Percentiles rank a stretch among this genome's conserved stretches.
Conservation (phyloP, 2,329 filamentous ascomycete species). For the Aspergillus versicolor region DNA sequence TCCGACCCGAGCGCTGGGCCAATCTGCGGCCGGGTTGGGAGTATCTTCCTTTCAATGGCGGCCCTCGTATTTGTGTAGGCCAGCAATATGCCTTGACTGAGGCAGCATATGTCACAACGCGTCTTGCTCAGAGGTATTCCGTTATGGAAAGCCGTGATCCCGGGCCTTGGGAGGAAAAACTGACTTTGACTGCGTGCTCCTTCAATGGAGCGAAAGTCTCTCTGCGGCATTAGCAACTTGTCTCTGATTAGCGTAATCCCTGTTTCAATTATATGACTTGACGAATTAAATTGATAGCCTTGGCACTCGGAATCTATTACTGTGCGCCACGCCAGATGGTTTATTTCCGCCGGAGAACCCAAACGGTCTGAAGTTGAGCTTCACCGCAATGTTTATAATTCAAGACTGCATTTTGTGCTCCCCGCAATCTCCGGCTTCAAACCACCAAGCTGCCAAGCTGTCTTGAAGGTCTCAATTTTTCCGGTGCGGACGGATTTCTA, state of each 20-base stretch:
- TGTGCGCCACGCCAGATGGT: neutral
- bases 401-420: neutral
- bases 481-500: neutral
- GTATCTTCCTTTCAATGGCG: slow-evolving; percentile 37
- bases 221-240: slow-evolving; percentile 3
- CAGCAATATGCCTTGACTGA: slow-evolving; percentile 39
- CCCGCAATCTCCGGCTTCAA: neutral
- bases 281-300: neutral
- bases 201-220: slow-evolving; percentile 24
- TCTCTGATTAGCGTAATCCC: neutral
- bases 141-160: slow-evolving; percentile 30
- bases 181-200: slow-evolving; percentile 23
- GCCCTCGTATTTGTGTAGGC: slow-evolving; percentile 33
- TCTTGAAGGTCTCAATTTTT: slow-evolving; percentile 1
- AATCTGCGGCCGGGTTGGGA: slow-evolving; percentile 28
- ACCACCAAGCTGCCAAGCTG: slow-evolving; percentile 5
- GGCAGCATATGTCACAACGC: slow-evolving; percentile 34
- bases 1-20: slow-evolving; percentile 51
- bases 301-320: neutral
- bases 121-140: slow-evolving; percentile 34
- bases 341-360: neutral
- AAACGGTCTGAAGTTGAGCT: neutral
- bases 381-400: neutral
- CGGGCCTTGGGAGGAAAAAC: slow-evolving; percentile 26
- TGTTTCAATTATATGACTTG: neutral